phyloP scores from a whole-genome alignment of 129 eudicot species.

The Saposhnikovia divaricata region DNA sequence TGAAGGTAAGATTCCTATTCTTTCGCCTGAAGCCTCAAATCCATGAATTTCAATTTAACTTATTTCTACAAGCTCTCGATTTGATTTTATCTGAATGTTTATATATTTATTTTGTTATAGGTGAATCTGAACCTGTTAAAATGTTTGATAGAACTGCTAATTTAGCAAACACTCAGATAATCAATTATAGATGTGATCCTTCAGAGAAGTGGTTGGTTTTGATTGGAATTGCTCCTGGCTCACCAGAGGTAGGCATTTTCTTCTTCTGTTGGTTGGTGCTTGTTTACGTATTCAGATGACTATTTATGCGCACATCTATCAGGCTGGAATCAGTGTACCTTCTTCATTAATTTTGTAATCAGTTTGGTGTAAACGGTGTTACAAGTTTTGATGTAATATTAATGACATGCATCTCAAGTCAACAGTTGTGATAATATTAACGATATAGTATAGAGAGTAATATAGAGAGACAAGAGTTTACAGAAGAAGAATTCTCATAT shows the following conservation, averaged over 20 bases:
- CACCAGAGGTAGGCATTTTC: conserved; percentile 59
- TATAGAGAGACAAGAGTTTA: no score
- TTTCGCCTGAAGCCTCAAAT: neutral
- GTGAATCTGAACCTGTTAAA: conserved; percentile 89
- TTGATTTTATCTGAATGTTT: neutral
- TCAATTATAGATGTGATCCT: conserved; percentile 80
- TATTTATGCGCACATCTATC: neutral
- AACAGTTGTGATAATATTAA: neutral
- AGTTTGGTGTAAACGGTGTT: neutral
- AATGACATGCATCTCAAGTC: neutral
- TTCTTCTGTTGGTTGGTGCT: neutral
- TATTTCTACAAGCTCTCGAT: neutral
- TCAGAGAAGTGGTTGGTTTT: conserved; percentile 90
- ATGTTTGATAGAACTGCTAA: conserved; percentile 93
- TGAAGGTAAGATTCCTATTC: conserved; percentile 38
- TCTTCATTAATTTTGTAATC: neutral
- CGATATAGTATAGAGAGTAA: no score
- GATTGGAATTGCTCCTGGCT: conserved; percentile 97
- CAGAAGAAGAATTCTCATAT: no score
- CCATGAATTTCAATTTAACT: neutral
- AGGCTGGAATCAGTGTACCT: neutral
- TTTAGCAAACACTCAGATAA: conserved; percentile 75
- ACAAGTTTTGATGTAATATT: neutral
- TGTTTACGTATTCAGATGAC: neutral
- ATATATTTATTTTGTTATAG: conserved; percentile 25